These are phyloP conservation scores for Podospora conica DNA, from an alignment of 495 filamentous ascomycete species.

Conservation along the genomic window DNA sequence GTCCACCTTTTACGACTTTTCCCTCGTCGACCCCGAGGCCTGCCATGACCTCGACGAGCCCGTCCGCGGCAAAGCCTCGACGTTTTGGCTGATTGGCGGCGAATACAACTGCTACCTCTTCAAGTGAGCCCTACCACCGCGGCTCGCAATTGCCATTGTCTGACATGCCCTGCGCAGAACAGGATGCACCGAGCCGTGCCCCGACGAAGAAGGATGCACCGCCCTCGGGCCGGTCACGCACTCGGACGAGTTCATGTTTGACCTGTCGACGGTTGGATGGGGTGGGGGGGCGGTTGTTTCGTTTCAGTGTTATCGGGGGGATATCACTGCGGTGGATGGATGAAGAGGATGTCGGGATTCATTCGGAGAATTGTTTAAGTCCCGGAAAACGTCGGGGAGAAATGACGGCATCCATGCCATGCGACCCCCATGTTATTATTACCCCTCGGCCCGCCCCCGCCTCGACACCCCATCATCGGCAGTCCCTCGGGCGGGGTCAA, in stretches of 20 bases:
- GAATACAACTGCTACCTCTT: slow-evolving; percentile 37
- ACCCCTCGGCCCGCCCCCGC: slow-evolving; percentile 9
- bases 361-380: neutral
- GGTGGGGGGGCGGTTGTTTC: slow-evolving; percentile 29
- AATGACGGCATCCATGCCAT: neutral
- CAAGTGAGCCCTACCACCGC: slow-evolving; percentile 10
- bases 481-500: neutral
- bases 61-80: slow-evolving; percentile 29
- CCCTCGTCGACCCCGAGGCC: slow-evolving; percentile 29
- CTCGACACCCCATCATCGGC: neutral
- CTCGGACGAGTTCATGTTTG: slow-evolving; percentile 27
- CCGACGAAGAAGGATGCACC: slow-evolving; percentile 40
- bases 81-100: slow-evolving; percentile 39
- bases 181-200: slow-evolving; percentile 35
- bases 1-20: neutral
- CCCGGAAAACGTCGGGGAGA: neutral
- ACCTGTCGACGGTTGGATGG: slow-evolving; percentile 33
- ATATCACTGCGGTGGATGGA: slow-evolving; percentile 3
- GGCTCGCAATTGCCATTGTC: neutral
- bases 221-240: slow-evolving; percentile 31
- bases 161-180: neutral
- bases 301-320: slow-evolving; percentile 33
- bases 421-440: neutral
- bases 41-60: slow-evolving; percentile 33
- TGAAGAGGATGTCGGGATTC: neutral